Conservation (phyloP, 2,329 filamentous ascomycete species). For the Talaromyces marneffei region DNA sequence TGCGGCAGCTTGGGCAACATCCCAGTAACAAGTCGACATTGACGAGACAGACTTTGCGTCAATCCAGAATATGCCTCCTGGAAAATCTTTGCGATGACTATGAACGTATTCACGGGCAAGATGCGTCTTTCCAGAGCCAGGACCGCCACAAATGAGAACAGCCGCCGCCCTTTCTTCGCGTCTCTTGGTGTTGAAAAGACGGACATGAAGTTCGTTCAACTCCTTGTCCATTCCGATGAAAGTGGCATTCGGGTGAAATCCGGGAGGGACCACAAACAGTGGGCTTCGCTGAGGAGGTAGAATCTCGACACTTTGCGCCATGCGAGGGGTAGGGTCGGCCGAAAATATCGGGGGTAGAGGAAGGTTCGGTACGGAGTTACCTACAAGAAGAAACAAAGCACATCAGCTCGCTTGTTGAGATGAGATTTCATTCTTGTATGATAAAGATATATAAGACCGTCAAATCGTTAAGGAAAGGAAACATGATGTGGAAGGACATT, state of each 20-base stretch:
- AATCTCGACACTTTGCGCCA: constrained; percentile 22
- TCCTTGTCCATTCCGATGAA: constrained; percentile 59
- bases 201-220: constrained; percentile 52
- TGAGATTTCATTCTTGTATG: constrained; percentile 2
- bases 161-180: constrained; percentile 55
- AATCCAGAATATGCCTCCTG: constrained; percentile 65
- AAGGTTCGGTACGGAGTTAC: constrained; percentile 23
- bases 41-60: constrained; percentile 56
- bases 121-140: constrained; percentile 64
- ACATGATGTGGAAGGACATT: constrained; percentile 8
- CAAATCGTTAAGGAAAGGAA: not conserved
- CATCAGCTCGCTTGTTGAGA: constrained; percentile 11
- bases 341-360: constrained; percentile 13
- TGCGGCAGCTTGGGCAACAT: constrained; percentile 56
- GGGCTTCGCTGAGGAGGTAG: constrained; percentile 24
- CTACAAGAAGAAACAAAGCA: constrained; percentile 25
- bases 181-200: constrained; percentile 55
- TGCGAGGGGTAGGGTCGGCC: constrained; percentile 19
- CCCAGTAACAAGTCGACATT: constrained; percentile 58
- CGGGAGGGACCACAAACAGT: constrained; percentile 47
- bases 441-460: not conserved
- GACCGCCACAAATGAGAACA: constrained; percentile 58
- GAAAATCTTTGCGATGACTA: constrained; percentile 53
- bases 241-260: constrained; percentile 57
- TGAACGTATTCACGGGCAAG: constrained; percentile 64